Conservation (phyloP, 2,329 filamentous ascomycete genomes). For the Dothistroma pini region DNA sequence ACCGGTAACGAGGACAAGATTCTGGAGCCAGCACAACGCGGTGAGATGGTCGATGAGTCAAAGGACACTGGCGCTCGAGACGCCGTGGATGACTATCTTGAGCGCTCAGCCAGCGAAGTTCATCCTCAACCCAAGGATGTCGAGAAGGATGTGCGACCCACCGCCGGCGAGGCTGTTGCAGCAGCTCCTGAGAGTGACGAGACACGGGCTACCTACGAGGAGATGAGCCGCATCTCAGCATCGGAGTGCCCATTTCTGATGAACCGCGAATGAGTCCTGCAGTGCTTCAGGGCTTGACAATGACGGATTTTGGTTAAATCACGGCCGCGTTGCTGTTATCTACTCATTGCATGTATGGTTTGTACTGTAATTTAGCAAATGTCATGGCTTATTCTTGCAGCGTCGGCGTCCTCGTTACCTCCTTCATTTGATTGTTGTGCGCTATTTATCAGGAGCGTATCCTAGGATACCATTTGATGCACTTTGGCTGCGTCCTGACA, state of each 20-base stretch:
- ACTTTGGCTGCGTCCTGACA: too few relatives aligned
- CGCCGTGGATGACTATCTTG: constrained; percentile 33
- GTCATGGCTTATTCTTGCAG: not conserved
- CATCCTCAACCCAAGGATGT: constrained; percentile 36
- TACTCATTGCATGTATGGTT: not conserved
- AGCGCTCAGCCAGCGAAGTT: constrained; percentile 27
- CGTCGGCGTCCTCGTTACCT: too few relatives aligned
- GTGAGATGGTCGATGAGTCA: constrained; percentile 24
- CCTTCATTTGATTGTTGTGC: too few relatives aligned
- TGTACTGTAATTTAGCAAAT: not conserved
- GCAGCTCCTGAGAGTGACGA: constrained; percentile 32
- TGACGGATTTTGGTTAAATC: not conserved
- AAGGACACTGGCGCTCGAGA: constrained; percentile 23
- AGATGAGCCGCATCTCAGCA: constrained; percentile 35
- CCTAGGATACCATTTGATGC: too few relatives aligned
- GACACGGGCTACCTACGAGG: constrained; percentile 35
- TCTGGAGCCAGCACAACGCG: constrained; percentile 8
- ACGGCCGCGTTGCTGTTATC: not conserved
- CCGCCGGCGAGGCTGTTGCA: constrained; percentile 37
- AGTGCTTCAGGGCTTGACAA: not conserved
- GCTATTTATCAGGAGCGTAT: too few relatives aligned
- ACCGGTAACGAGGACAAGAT: constrained; percentile 21
- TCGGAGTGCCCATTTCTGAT: constrained; percentile 38
- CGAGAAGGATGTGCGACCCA: constrained; percentile 32
- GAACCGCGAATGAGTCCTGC: constrained; percentile 33